Percentiles rank a stretch among this genome's conserved stretches.
Evolutionary conservation across 2,329 filamentous ascomycete species (phyloP).

Genomic region (Talaromyces sp.): DNA sequence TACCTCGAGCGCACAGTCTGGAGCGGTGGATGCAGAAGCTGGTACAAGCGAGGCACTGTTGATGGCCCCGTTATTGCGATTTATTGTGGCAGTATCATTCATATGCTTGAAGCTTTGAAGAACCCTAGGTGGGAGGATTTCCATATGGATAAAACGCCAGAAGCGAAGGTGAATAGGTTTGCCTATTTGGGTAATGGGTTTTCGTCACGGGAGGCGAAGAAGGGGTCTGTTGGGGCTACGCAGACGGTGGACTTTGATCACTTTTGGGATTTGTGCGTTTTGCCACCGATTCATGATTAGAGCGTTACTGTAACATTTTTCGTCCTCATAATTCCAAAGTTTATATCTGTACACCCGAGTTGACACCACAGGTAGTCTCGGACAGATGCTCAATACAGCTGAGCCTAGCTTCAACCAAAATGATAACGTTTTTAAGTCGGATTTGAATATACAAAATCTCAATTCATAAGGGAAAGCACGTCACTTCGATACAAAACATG

Average conservation of each 20-base stretch:
- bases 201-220: conserved; percentile 7
- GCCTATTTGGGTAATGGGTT: conserved; percentile 22
- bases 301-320: conserved; percentile 21
- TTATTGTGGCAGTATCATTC: conserved; percentile 25
- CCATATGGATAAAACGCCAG: conserved; percentile 16
- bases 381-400: too few relatives aligned
- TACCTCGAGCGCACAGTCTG: not conserved
- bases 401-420: too few relatives aligned
- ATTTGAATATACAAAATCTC: too few relatives aligned
- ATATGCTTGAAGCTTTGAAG: conserved; percentile 19
- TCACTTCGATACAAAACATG: too few relatives aligned
- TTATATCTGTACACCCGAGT: too few relatives aligned
- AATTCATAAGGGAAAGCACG: too few relatives aligned
- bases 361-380: too few relatives aligned
- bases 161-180: conserved; percentile 19
- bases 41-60: conserved; percentile 18
- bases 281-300: conserved; percentile 22
- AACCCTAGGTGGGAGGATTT: conserved; percentile 20
- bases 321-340: not conserved
- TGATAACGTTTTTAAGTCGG: too few relatives aligned
- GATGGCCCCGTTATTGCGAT: conserved; percentile 22
- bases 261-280: conserved; percentile 8
- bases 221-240: not conserved
- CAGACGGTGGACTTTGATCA: conserved; percentile 10
- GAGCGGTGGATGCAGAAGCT: not conserved